Base-by-base conservation (phyloP, 768 basidiomycete genomes). In the Boletus rufocinnamomeus region DNA sequence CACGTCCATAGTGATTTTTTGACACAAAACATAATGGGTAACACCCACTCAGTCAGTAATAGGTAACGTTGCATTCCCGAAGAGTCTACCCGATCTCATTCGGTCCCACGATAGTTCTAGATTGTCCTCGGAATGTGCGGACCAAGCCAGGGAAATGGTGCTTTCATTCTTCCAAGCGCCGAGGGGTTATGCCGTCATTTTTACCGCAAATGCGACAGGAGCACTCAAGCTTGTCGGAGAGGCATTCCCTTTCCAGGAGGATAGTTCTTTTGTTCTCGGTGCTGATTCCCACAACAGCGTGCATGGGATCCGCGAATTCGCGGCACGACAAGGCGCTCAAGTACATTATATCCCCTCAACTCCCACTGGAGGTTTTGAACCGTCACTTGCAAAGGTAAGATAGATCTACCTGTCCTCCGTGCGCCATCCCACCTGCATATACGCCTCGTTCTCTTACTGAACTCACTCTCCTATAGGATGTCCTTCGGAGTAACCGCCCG, bases 211-310 rank as follows among this genome's bases (percentile, higher is more conserved):
- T 67, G 87, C 91, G 9, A 86, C 87, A 9, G 87, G 80, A 6
- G 90, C 91, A 1, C 77, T 94, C 64, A 93, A 92, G 66, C 80
- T 94, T 34, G 81, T 93, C 41, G 92, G 91, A 35, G 91, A 94
- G 71, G 78, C 89, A 0, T 94, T 85, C 64, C 89, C 88, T 0
- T 93, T 92, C 66, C 71, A 68, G 5, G 74, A 74, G 40, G 80
- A 77, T n/a, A 82, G 85, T 51, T 73, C 72, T 47, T 86, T 85
- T 66, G 80, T 93, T 50, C 83, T 93, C 55, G 82, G 87, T 21
- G 79, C 81, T 17, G 91, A 94, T 72, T 87, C 89, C 8, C 92
- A 94, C 70, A 93, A 92, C 66, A 91, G 89, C 60, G 85, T 93
- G 21, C 87, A 93, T 63, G 91, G 91, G 10, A 88, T 93, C 58